Evolutionary conservation across 306 rosid genomes (phyloP).

Genomic region (Castanea mollissima): DNA sequence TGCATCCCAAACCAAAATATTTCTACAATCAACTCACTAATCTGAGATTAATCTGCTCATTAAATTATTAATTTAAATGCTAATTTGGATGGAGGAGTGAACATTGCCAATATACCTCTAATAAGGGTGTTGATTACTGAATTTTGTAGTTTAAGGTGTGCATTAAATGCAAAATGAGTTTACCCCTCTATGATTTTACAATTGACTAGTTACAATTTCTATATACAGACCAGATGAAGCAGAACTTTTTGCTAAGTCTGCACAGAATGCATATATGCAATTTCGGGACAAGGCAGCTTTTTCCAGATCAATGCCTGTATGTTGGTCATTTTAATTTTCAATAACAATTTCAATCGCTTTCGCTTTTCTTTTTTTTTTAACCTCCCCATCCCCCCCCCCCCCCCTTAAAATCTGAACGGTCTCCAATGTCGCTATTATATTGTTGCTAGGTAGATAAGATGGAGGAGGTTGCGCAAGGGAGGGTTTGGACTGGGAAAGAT

Average conservation of each 20-base stretch:
- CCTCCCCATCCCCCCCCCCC: neutral
- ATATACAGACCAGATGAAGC: conserved; percentile 85
- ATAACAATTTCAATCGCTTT: neutral
- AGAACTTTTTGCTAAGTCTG: conserved; percentile 78
- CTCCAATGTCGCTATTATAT: conserved; percentile 1
- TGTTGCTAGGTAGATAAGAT: conserved; percentile 72
- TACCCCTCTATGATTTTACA: neutral
- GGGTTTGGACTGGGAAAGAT: conserved; percentile 89
- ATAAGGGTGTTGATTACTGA: too few species aligned
- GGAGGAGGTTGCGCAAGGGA: conserved; percentile 96
- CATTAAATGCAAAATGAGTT: neutral
- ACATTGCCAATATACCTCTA: too few species aligned
- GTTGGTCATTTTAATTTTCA: conserved; percentile 12
- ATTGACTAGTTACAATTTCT: neutral
- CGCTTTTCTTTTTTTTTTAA: neutral
- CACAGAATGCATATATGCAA: conserved; percentile 66
- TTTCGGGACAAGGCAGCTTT: conserved; percentile 90
- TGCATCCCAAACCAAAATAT: too few species aligned
- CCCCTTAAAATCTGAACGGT: neutral
- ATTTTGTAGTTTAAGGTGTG: too few species aligned
- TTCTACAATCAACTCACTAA: too few species aligned
- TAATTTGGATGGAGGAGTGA: too few species aligned
- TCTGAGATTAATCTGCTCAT: too few species aligned
- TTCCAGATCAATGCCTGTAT: conserved; percentile 85
- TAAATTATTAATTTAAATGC: too few species aligned